Conservation (phyloP, 1,139 yeast species). For the Waltiozyma sp. region DNA sequence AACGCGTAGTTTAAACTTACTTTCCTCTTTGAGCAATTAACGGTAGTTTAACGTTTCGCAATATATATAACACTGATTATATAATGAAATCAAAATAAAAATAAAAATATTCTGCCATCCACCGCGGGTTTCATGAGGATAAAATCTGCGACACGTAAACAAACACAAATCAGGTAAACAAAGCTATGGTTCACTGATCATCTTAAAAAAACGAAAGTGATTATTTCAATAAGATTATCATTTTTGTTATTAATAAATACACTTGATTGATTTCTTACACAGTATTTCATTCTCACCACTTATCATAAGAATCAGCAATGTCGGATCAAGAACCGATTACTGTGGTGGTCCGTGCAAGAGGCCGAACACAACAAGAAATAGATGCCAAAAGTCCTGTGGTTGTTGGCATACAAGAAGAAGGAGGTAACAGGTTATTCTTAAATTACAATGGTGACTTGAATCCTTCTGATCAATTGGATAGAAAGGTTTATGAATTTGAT, state of each 20-base stretch:
- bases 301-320: background rate
- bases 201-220: background rate
- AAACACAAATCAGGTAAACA: background rate
- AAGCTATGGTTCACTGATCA: background rate
- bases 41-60: background rate
- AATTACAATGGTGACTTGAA: slow-evolving; percentile 17
- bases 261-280: too few species aligned
- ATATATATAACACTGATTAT: too few species aligned
- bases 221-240: too few species aligned
- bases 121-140: background rate
- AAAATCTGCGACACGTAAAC: background rate
- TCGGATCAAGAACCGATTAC: slow-evolving; percentile 30
- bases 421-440: slow-evolving; percentile 19
- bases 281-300: background rate
- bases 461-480: slow-evolving; percentile 8
- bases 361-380: slow-evolving; percentile 63
- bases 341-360: slow-evolving; percentile 85
- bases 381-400: slow-evolving; percentile 64
- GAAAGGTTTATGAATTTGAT: slow-evolving; percentile 51
- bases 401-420: slow-evolving; percentile 44
- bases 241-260: too few species aligned
- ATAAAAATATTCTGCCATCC: background rate
- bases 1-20: background rate
- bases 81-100: background rate
- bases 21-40: background rate